These are phyloP conservation scores for Linum tenue DNA, from an alignment of 345 rosid genomes.

Conservation along the genomic window DNA sequence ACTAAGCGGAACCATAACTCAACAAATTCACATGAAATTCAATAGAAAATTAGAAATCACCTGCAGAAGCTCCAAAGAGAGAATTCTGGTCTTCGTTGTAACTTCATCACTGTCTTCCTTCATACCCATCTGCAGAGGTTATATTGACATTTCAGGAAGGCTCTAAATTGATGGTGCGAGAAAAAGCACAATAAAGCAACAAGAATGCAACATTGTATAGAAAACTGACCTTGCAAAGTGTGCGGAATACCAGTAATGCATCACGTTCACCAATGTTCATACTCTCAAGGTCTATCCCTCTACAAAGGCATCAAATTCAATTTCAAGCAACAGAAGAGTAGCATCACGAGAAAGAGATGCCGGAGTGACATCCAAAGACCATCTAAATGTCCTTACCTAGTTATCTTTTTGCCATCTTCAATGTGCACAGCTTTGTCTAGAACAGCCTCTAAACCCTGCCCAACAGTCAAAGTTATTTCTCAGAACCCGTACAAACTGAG, in stretches of 20 bases:
- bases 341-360: constrained; percentile 11
- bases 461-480: constrained; percentile 8
- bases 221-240: constrained; percentile 89
- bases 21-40: not conserved
- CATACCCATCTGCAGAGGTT: constrained; percentile 80
- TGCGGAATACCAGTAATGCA: constrained; percentile 90
- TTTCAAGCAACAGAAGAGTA: constrained; percentile 9
- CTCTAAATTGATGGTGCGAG: constrained; percentile 2
- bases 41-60: constrained; percentile 32
- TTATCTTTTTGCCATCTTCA: constrained; percentile 92
- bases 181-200: constrained; percentile 15
- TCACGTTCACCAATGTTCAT: constrained; percentile 90
- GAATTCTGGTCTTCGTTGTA: constrained; percentile 76
- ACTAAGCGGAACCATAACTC: not conserved
- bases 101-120: constrained; percentile 96
- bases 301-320: constrained; percentile 15
- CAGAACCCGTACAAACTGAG: constrained; percentile 5
- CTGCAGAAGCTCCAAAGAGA: constrained; percentile 99
- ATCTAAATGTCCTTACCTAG: constrained; percentile 42
- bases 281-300: constrained; percentile 93
- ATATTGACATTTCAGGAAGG: constrained; percentile 14
- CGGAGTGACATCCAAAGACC: not conserved
- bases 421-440: constrained; percentile 94
- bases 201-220: constrained; percentile 1
- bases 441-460: constrained; percentile 91